Evolutionary conservation across 2,329 filamentous ascomycete species (phyloP).

Genomic region (Penicillium sp.): DNA sequence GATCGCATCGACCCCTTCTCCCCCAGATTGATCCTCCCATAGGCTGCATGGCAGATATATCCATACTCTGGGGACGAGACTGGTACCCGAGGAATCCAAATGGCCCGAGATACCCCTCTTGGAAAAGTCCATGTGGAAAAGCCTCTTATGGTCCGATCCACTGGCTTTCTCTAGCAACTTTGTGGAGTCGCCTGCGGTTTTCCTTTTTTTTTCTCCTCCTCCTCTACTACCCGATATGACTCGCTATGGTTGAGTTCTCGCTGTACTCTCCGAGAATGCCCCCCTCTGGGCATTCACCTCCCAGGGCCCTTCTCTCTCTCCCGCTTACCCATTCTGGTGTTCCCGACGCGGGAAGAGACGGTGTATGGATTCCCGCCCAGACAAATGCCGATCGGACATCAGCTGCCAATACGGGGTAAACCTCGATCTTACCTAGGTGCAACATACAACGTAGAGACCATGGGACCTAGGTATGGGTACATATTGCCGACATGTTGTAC

Average conservation of each 20-base stretch:
- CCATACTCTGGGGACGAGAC: conserved; percentile 3
- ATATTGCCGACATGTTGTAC: background rate
- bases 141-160: conserved; percentile 8
- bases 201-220: background rate
- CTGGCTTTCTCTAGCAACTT: background rate
- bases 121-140: background rate
- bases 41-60: conserved; percentile 3
- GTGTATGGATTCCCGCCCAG: conserved; percentile 15
- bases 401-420: conserved; percentile 7
- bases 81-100: conserved; percentile 10
- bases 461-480: too few relatives aligned
- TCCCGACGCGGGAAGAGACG: conserved; percentile 20
- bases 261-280: conserved; percentile 7
- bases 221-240: background rate
- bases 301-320: background rate
- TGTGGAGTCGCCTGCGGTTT: background rate
- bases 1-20: background rate
- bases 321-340: conserved; percentile 22
- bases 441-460: too few relatives aligned
- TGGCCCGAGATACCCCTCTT: conserved; percentile 10
- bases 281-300: background rate
- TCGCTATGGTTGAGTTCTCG: background rate
- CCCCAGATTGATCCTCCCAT: conserved; percentile 6
- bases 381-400: conserved; percentile 24
- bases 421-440: background rate